Evolutionary conservation across 225 moss, liverwort and hornwort genomes (phyloP).

Genomic region (Marchantia polymorpha): DNA sequence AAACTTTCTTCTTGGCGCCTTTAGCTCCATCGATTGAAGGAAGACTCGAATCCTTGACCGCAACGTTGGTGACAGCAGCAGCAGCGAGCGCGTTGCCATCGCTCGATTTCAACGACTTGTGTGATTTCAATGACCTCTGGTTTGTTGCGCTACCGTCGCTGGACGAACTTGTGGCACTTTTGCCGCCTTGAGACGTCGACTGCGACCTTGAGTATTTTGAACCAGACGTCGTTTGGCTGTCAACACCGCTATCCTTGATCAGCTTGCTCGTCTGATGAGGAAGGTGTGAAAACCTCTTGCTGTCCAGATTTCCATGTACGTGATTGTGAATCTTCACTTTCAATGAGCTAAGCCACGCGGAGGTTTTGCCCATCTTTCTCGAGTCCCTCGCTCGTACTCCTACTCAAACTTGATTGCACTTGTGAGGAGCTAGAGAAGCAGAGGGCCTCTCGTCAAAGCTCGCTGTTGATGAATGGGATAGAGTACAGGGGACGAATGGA

Average conservation of each 20-base stretch:
- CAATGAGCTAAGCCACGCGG: slow-evolving; percentile 6
- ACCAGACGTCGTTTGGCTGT: background rate
- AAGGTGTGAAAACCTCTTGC: background rate
- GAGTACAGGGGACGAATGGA: background rate
- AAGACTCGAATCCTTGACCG: background rate
- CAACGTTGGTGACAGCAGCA: no score
- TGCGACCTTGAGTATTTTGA: background rate
- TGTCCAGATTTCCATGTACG: background rate
- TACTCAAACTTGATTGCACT: background rate
- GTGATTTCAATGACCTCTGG: background rate
- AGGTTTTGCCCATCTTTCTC: slow-evolving; percentile 10
- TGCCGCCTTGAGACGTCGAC: background rate
- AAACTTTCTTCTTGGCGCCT: background rate
- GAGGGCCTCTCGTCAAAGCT: background rate
- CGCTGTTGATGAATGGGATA: background rate
- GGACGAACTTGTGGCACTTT: background rate
- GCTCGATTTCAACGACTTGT: background rate
- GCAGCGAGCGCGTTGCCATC: background rate
- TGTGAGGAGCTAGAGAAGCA: background rate
- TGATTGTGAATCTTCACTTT: slow-evolving; percentile 8
- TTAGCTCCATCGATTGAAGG: background rate
- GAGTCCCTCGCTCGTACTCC: background rate
- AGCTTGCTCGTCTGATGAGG: background rate
- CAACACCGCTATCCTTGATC: background rate
- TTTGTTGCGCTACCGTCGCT: background rate